phyloP scores from a whole-genome alignment of 768 basidiomycete genomes.

The Kwoniella mangroviensis region DNA sequence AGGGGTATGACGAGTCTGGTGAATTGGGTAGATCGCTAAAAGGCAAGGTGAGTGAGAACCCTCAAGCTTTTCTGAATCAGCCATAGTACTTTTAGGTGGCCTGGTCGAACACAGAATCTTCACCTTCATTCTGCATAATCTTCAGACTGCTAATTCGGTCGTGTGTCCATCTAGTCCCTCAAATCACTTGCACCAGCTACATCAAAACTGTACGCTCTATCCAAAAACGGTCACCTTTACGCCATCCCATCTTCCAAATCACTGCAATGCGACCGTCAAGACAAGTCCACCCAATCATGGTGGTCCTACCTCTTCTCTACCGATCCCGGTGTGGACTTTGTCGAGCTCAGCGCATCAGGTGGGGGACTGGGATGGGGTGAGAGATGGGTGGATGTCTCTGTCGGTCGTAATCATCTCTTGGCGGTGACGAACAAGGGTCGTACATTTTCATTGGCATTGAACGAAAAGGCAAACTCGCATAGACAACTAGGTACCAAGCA shows the following conservation, averaged over 20 bases:
- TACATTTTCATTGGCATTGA: slow-evolving; percentile 76
- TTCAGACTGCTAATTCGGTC: not conserved
- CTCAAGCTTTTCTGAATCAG: too few species aligned
- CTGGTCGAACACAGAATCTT: too few species aligned
- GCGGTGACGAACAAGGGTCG: slow-evolving; percentile 66
- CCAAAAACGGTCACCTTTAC: slow-evolving; percentile 75
- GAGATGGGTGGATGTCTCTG: slow-evolving; percentile 74
- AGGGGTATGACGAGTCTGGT: slow-evolving; percentile 47
- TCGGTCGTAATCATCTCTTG: slow-evolving; percentile 65
- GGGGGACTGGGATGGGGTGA: slow-evolving; percentile 67
- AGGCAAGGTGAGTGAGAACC: slow-evolving; percentile 47
- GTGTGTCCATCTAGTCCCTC: slow-evolving; percentile 65
- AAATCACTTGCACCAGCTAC: slow-evolving; percentile 60
- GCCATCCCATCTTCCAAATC: slow-evolving; percentile 65
- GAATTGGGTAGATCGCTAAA: slow-evolving; percentile 44
- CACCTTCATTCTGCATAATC: too few species aligned
- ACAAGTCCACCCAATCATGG: slow-evolving; percentile 63
- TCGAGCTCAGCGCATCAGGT: slow-evolving; percentile 67
- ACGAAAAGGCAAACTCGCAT: slow-evolving; percentile 73
- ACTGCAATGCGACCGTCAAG: slow-evolving; percentile 61
- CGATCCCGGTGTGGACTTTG: slow-evolving; percentile 62
- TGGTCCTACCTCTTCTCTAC: slow-evolving; percentile 65
- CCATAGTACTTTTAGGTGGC: too few species aligned
- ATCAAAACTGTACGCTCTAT: slow-evolving; percentile 72
- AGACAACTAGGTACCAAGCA: slow-evolving; percentile 83